phyloP scores from a whole-genome alignment of 768 basidiomycete genomes.

The Imleria badia region DNA sequence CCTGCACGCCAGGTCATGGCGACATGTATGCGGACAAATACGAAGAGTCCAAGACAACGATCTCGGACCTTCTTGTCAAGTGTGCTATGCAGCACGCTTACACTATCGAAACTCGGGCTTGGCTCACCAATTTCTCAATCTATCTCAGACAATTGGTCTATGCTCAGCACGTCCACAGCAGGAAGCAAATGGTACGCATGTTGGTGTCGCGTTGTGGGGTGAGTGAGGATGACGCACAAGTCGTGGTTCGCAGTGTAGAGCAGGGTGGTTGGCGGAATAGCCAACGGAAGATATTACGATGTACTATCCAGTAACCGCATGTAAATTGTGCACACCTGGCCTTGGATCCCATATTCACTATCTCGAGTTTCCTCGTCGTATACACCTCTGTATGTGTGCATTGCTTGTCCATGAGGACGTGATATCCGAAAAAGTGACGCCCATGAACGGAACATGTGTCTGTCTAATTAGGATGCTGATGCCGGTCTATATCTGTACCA shows the following conservation, averaged over 20 bases:
- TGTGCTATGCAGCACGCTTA: slow-evolving; percentile 22
- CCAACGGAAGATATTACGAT: slow-evolving; percentile 5
- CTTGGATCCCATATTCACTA: slow-evolving; percentile 1
- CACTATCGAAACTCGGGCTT: slow-evolving; percentile 21
- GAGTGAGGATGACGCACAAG: slow-evolving; percentile 21
- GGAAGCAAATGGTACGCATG: slow-evolving; percentile 28
- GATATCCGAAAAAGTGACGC: background rate
- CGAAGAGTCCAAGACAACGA: slow-evolving; percentile 31
- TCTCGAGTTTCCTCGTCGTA: background rate
- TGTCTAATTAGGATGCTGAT: background rate
- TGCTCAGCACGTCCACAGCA: slow-evolving; percentile 18
- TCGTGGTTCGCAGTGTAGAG: slow-evolving; percentile 18
- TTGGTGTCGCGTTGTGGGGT: slow-evolving; percentile 27
- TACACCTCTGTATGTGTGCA: background rate
- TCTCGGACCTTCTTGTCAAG: slow-evolving; percentile 25
- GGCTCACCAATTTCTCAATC: slow-evolving; percentile 24
- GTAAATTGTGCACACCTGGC: slow-evolving; percentile 6
- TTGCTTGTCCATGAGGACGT: background rate
- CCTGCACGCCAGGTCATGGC: slow-evolving; percentile 31
- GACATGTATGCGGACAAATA: slow-evolving; percentile 37
- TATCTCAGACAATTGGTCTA: slow-evolving; percentile 26
- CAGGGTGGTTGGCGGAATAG: background rate
- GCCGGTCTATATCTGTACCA: background rate
- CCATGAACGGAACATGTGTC: background rate
- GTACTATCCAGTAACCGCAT: slow-evolving; percentile 19